phyloP scores from a whole-genome alignment of 805 yeast species.

The Komagataella mondaviorum region DNA sequence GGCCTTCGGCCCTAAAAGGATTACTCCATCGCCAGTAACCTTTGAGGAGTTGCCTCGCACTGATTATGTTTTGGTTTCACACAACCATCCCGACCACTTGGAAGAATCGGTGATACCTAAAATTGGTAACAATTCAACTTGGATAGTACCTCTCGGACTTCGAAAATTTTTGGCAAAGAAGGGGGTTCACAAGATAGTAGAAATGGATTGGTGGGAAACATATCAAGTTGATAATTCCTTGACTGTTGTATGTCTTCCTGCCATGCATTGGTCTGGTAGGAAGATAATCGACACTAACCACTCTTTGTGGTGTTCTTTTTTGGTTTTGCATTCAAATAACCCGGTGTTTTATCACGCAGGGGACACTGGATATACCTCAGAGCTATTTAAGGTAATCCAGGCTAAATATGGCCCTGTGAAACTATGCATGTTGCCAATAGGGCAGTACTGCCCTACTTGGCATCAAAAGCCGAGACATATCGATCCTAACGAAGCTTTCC shows the following conservation, averaged over 20 bases:
- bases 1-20: constrained; percentile 69
- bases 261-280: constrained; percentile 96
- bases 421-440: constrained; percentile 78
- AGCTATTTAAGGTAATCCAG: constrained; percentile 55
- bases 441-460: constrained; percentile 93
- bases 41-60: constrained; percentile 53
- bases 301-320: constrained; percentile 82
- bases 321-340: constrained; percentile 50
- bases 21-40: constrained; percentile 63
- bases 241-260: constrained; percentile 81
- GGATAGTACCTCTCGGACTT: constrained; percentile 86
- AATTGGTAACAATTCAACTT: constrained; percentile 48
- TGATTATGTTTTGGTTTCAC: constrained; percentile 70
- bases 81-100: constrained; percentile 92
- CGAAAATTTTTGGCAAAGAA: constrained; percentile 39
- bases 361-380: constrained; percentile 82
- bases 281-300: constrained; percentile 66
- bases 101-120: constrained; percentile 45
- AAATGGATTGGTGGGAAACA: constrained; percentile 90
- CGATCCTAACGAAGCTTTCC: constrained; percentile 64
- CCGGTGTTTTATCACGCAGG: constrained; percentile 87
- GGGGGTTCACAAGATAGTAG: constrained; percentile 52
- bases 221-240: constrained; percentile 30
- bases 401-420: constrained; percentile 47
- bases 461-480: constrained; percentile 86